Conservation (phyloP, 2,329 filamentous ascomycete genomes). For the Cladophialophora exuberans region DNA sequence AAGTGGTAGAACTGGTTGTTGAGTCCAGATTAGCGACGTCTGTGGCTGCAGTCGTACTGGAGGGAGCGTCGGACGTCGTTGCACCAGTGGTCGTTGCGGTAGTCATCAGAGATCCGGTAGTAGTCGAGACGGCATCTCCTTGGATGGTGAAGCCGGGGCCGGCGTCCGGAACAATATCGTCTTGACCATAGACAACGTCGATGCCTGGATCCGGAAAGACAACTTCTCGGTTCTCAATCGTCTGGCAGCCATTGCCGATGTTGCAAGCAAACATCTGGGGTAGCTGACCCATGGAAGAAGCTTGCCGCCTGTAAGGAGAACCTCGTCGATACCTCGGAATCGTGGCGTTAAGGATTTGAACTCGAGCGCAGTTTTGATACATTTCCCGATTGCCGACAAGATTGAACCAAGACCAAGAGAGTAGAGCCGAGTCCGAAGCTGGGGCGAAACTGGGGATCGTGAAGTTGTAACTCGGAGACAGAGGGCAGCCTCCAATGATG, state of each 20-base stretch:
- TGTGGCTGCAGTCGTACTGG: background rate
- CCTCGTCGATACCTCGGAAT: conserved; percentile 19
- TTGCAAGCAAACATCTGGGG: conserved; percentile 75
- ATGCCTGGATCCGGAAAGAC: conserved; percentile 68
- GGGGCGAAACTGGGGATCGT: conserved; percentile 66
- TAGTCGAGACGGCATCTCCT: conserved; percentile 7
- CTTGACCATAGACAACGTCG: conserved; percentile 49
- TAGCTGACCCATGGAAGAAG: conserved; percentile 54
- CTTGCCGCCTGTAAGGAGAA: conserved; percentile 17
- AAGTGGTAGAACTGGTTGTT: background rate
- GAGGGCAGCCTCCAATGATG: conserved; percentile 61
- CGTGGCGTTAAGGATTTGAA: conserved; percentile 57
- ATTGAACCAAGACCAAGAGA: conserved; percentile 81
- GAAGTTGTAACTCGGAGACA: conserved; percentile 63
- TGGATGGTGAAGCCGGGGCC: conserved; percentile 23
- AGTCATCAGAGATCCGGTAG: conserved; percentile 7
- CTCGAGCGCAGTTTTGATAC: conserved; percentile 83
- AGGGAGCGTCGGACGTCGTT: background rate
- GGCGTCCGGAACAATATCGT: conserved; percentile 28
- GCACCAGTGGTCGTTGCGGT: background rate
- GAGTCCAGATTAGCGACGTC: background rate
- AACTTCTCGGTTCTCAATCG: conserved; percentile 61
- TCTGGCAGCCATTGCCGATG: conserved; percentile 62
- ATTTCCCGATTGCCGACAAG: conserved; percentile 76
- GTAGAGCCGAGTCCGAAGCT: conserved; percentile 60